Evolutionary conservation across 2,329 filamentous ascomycete genomes (phyloP).

Genomic region (Fusarium sterilihyphosum): DNA sequence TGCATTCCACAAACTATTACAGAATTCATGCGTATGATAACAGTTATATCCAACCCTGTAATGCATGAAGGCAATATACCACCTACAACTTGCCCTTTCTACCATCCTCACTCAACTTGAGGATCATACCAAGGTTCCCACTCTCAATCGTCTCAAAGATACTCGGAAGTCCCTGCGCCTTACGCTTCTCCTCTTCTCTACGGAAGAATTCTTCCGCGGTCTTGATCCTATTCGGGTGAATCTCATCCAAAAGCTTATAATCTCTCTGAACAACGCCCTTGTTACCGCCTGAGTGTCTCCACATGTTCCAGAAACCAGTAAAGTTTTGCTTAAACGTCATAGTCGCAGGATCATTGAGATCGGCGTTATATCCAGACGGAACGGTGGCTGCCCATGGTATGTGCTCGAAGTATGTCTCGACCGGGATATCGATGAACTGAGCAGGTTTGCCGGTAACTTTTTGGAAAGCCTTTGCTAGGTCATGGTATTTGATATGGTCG

Average conservation of each 20-base stretch:
- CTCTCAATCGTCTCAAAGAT: not conserved
- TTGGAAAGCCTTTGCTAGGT: slow-evolving; percentile 8
- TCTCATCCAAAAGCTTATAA: slow-evolving; percentile 18
- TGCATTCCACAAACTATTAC: accelerated
- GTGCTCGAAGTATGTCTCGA: not conserved
- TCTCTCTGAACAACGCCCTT: slow-evolving; percentile 7
- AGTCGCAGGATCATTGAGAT: not conserved
- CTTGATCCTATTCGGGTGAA: slow-evolving; percentile 14
- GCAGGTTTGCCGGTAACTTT: slow-evolving; percentile 20
- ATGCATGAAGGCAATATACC: accelerated
- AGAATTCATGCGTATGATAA: accelerated
- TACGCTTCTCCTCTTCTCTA: not conserved
- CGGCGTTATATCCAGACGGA: not conserved
- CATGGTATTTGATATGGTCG: slow-evolving; percentile 2
- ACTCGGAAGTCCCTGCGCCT: not conserved
- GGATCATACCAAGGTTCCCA: accelerated
- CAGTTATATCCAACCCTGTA: accelerated
- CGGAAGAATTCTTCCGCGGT: slow-evolving; percentile 14
- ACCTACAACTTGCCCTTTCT: not conserved
- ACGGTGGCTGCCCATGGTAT: accelerated
- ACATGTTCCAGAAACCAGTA: slow-evolving; percentile 21
- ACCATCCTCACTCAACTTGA: not conserved
- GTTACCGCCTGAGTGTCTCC: slow-evolving; percentile 6
- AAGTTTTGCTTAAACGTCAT: slow-evolving; percentile 20
- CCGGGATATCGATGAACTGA: not conserved